Conservation (phyloP, 202 grass and related monocot genomes). For the Sporobolus alterniflorus region DNA sequence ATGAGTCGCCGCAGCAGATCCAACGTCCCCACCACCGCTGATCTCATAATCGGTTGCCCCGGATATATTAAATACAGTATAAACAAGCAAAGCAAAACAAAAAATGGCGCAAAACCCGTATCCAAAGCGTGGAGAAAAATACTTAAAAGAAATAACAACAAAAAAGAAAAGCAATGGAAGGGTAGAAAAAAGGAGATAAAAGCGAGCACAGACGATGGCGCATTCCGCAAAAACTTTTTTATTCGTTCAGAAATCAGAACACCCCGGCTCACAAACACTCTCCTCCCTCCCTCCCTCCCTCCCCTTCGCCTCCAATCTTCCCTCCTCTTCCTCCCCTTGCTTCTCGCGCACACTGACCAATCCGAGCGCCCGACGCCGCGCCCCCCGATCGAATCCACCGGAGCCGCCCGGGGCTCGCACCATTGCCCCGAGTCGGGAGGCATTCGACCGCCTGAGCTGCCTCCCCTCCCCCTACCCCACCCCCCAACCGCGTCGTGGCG, state of each 20-base stretch:
- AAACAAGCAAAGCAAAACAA: no score
- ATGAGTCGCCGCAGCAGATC: conserved; percentile 7
- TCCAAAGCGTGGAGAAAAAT: not conserved
- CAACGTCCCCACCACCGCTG: not conserved
- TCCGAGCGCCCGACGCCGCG: conserved; percentile 49
- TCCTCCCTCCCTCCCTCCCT: not conserved
- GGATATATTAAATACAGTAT: not conserved
- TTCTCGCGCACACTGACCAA: conserved; percentile 70
- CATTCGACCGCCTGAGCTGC: conserved; percentile 37
- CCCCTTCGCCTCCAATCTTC: conserved; percentile 7
- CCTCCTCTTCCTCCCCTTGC: conserved; percentile 40
- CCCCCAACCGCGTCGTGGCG: not conserved
- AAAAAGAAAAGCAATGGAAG: not conserved
- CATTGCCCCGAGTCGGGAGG: conserved; percentile 48
- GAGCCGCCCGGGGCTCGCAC: conserved; percentile 21
- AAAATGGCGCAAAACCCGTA: no score
- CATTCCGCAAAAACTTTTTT: conserved; percentile 34
- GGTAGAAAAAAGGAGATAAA: not conserved
- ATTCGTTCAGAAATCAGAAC: conserved; percentile 25
- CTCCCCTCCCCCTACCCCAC: no score
- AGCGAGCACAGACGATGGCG: not conserved
- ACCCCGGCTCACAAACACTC: not conserved
- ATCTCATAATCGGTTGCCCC: conserved; percentile 2
- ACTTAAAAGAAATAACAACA: not conserved
- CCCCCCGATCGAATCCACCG: conserved; percentile 42